phyloP scores from a whole-genome alignment of 2,329 filamentous ascomycete genomes.

The Neurospora sp. region DNA sequence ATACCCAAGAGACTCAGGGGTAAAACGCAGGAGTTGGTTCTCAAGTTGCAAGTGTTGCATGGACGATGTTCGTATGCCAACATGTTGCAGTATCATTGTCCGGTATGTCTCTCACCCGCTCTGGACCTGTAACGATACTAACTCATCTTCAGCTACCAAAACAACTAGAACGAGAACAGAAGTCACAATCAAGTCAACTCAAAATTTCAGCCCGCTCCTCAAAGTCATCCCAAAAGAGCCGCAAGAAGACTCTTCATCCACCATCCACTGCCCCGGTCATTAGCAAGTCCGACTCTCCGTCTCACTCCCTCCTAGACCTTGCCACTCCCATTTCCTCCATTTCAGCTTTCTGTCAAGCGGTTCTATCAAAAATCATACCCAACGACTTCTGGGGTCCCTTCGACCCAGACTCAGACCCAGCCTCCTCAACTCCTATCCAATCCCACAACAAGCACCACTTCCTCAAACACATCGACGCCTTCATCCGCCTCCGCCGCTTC shows the following conservation, averaged over 20 bases:
- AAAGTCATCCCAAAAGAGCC: constrained; percentile 5
- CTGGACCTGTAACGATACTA: background rate
- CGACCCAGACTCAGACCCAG: background rate
- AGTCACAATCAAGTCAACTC: background rate
- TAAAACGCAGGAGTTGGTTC: constrained; percentile 46
- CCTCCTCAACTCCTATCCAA: constrained; percentile 28
- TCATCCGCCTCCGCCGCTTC: constrained; percentile 68
- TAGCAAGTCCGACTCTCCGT: constrained; percentile 29
- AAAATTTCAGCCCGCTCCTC: background rate
- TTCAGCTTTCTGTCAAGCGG: constrained; percentile 78
- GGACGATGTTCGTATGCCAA: constrained; percentile 68
- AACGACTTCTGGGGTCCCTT: constrained; percentile 58
- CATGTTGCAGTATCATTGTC: constrained; percentile 74
- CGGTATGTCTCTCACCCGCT: constrained; percentile 30
- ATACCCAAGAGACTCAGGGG: constrained; percentile 63
- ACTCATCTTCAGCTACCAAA: background rate
- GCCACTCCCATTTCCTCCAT: constrained; percentile 61
- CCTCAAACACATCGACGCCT: constrained; percentile 62
- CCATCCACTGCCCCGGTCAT: background rate
- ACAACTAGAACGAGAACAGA: background rate
- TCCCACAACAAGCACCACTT: constrained; percentile 52
- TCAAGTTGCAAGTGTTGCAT: constrained; percentile 61
- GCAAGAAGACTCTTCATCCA: background rate
- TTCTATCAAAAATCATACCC: constrained; percentile 64
- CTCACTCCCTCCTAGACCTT: constrained; percentile 48